Evolutionary conservation across 768 basidiomycete genomes (phyloP), one percentile per base, ranked within the genome.

Genomic region (Sarcodon aspratus): DNA sequence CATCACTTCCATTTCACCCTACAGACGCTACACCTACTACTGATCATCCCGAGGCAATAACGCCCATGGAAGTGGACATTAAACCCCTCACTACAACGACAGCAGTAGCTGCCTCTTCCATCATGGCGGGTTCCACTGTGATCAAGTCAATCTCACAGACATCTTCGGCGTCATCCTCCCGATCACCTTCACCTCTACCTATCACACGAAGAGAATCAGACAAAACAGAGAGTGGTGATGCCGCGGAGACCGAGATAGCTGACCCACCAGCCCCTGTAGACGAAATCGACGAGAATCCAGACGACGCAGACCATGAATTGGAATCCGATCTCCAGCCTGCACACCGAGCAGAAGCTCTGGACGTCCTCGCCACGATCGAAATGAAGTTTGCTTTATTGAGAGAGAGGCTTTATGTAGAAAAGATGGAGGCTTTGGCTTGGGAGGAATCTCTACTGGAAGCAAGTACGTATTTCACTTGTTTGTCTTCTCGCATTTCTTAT

Each of bases 321-420:
- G 82, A 84, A 48, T 69, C 73, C 9, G 90, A 92, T 52, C 65
- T 88, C 48, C 85, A 88, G 51, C 85, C 84, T 42, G 84, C 83
- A 1, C 85, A 89, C 61, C 75, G 89, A 17, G 82, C 82, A 3
- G 92, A 95, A 58, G 92, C 92, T 0, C 74, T 98, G 50, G 91
- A 93, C 50, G 83, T 85, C 0, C 69, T 97, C 7, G 85, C 94
- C 3, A 75, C 72, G 42, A 94, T 99, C 56, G 95, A 99, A 60
- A 79, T 97, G 65, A 90, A 88, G 59, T 96, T 93, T 63, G 93
- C 94, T 0, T 66, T 85, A 33, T 64, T 97, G 49, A 69, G 95
- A 44, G 93, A 97, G 61, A 72, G 80, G 45, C 71, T 97, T 12
- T 97, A 94, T 62, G 73, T 97, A 15, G 95, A 98, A 67, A 87